Conservation (phyloP, 2,329 filamentous ascomycete species). For the Colletotrichum sojae region DNA sequence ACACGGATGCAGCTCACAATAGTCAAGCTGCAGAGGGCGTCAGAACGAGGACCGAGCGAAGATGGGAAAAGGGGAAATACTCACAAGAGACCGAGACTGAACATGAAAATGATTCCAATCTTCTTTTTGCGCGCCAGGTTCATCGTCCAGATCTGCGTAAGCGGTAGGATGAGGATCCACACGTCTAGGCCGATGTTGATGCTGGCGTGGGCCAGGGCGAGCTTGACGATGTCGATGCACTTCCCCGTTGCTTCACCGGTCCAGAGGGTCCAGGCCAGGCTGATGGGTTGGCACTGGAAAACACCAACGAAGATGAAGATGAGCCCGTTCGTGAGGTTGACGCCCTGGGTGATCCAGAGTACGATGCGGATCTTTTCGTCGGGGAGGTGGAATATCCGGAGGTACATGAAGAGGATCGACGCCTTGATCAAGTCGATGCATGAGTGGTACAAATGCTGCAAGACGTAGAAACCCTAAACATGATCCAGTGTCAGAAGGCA, state of each 20-base stretch:
- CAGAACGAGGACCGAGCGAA: not conserved
- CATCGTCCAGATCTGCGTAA: conserved; percentile 27
- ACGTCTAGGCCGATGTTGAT: conserved; percentile 32
- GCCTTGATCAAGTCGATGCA: conserved; percentile 35
- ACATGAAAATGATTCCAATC: conserved; percentile 27
- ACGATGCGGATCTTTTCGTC: conserved; percentile 30
- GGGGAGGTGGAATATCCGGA: conserved; percentile 32
- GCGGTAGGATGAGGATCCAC: conserved; percentile 28
- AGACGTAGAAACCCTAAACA: conserved; percentile 11
- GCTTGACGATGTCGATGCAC: conserved; percentile 10
- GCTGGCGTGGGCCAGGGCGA: conserved; percentile 13
- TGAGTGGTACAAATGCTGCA: conserved; percentile 17
- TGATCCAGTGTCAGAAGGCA: not conserved
- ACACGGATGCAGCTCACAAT: conserved; percentile 16
- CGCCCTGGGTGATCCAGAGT: conserved; percentile 4
- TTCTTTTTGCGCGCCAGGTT: conserved; percentile 28
- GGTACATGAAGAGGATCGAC: conserved; percentile 37
- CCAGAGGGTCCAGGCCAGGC: conserved; percentile 27
- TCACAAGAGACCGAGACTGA: conserved; percentile 33
- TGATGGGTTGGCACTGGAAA: conserved; percentile 26
- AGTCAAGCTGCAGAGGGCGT: conserved; percentile 12
- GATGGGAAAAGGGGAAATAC: not conserved
- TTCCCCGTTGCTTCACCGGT: conserved; percentile 21
- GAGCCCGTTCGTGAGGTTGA: conserved; percentile 21
- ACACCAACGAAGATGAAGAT: conserved; percentile 13